These are phyloP conservation scores for Megacollybia marginata DNA, from an alignment of 768 basidiomycete species.

Conservation along the genomic window DNA sequence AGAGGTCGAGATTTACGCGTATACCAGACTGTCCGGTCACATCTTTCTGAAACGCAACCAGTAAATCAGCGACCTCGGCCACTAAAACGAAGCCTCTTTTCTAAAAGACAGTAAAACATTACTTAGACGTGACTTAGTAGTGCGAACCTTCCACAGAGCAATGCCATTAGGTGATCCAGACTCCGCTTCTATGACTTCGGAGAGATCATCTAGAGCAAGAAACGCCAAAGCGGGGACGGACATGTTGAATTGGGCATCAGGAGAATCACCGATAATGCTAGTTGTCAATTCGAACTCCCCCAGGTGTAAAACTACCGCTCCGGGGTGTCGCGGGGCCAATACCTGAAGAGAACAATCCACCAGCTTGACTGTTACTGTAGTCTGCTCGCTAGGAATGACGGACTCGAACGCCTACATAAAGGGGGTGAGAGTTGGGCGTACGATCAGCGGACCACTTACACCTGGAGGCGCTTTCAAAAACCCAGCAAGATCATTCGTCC, in stretches of 20 bases:
- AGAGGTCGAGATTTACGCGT: constrained; percentile 2
- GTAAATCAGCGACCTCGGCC: constrained; percentile 47
- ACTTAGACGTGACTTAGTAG: neutral
- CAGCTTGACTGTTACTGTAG: constrained; percentile 58
- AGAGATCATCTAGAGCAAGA: constrained; percentile 48
- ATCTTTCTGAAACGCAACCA: constrained; percentile 31
- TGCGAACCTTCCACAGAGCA: constrained; percentile 61
- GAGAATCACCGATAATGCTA: constrained; percentile 61
- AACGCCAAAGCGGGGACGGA: constrained; percentile 41
- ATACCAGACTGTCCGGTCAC: constrained; percentile 21
- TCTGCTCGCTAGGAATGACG: constrained; percentile 86
- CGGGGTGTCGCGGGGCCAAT: constrained; percentile 49
- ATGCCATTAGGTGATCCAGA: constrained; percentile 24
- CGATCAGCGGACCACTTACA: constrained; percentile 38
- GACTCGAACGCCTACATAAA: constrained; percentile 72
- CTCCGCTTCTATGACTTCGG: constrained; percentile 16
- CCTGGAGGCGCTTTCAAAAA: constrained; percentile 85
- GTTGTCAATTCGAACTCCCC: constrained; percentile 66
- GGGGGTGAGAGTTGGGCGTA: neutral
- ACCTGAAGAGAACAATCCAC: constrained; percentile 60
- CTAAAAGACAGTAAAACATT: constrained; percentile 24
- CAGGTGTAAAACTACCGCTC: constrained; percentile 60
- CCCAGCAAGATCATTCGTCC: constrained; percentile 49
- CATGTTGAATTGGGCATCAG: constrained; percentile 45
- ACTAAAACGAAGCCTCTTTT: constrained; percentile 63